Percentiles rank a stretch among this genome's conserved stretches.
Conservation (phyloP, 73 alveolate species). For the Effrenium voratum region DNA sequence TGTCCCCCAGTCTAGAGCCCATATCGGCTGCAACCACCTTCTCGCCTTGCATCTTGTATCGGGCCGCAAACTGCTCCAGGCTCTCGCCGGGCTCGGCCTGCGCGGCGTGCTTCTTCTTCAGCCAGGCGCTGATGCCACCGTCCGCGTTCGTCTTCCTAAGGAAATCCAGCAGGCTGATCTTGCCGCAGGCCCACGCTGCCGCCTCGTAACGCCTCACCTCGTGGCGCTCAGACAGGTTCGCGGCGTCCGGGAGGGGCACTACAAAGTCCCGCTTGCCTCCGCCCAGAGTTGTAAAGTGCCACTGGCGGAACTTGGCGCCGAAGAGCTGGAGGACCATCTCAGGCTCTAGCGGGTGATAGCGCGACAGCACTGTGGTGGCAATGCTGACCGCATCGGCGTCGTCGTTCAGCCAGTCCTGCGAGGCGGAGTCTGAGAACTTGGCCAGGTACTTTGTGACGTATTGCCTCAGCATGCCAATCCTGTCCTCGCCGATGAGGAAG, state of each 20-base stretch:
- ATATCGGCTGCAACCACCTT: constrained; percentile 3
- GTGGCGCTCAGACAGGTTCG: not conserved
- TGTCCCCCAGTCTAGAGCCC: not conserved
- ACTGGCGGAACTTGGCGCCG: constrained; percentile 1
- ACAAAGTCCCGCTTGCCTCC: constrained; percentile 24
- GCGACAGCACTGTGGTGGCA: not conserved
- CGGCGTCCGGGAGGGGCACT: not conserved
- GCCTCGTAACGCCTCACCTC: not conserved
- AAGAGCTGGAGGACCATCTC: constrained; percentile 18
- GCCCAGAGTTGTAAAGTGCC: constrained; percentile 1
- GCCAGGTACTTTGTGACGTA: not conserved
- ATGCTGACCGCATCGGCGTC: not conserved
- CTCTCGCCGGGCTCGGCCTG: not conserved
- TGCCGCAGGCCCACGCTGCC: constrained; percentile 6
- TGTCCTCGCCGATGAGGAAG: not conserved
- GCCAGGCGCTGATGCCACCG: not conserved
- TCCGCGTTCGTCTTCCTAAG: not conserved
- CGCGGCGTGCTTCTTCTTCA: constrained; percentile 2
- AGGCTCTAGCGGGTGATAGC: constrained; percentile 3
- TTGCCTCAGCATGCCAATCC: not conserved
- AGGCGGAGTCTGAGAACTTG: not conserved
- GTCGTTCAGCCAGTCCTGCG: constrained; percentile 29
- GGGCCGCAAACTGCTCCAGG: not conserved
- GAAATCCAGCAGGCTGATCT: not conserved
- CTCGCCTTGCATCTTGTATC: not conserved